Evolutionary conservation across 108 stramenopile genomes (phyloP).

Genomic region (Stephanodiscus triporus): DNA sequence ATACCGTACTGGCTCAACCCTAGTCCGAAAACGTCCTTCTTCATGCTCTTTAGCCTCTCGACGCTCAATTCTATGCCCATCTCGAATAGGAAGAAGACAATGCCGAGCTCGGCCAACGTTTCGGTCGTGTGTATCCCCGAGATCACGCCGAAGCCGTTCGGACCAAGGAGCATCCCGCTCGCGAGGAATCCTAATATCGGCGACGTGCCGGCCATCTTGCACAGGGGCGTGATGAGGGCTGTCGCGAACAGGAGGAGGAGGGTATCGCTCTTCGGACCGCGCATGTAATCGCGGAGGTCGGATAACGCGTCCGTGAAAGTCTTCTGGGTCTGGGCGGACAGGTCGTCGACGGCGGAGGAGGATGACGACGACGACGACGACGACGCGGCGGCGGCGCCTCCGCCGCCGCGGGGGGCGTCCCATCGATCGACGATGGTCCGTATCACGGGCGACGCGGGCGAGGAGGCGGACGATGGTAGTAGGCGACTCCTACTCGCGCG

Average conservation of each 20-base stretch:
- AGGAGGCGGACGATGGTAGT: slow-evolving; percentile 1
- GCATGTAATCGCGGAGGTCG: slow-evolving; percentile 70
- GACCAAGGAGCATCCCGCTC: slow-evolving; percentile 90
- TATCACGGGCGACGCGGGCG: slow-evolving; percentile 13
- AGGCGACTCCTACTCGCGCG: slow-evolving; percentile 20
- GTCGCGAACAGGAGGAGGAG: slow-evolving; percentile 87
- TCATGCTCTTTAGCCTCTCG: slow-evolving; percentile 83
- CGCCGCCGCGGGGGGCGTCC: slow-evolving; percentile 38
- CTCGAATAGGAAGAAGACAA: slow-evolving; percentile 97
- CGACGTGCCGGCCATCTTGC: slow-evolving; percentile 82
- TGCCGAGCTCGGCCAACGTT: slow-evolving; percentile 91
- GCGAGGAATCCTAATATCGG: slow-evolving; percentile 94
- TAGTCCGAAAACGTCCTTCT: slow-evolving; percentile 92
- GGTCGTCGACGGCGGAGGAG: slow-evolving; percentile 11
- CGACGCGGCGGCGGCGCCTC: slow-evolving; percentile 2
- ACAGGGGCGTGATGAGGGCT: slow-evolving; percentile 88
- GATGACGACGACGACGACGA: slow-evolving; percentile 5
- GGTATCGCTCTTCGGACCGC: slow-evolving; percentile 88
- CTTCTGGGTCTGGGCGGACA: slow-evolving; percentile 45
- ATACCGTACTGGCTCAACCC: slow-evolving; percentile 86
- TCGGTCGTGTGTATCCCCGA: slow-evolving; percentile 80
- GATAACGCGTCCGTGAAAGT: slow-evolving; percentile 65
- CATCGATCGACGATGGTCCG: slow-evolving; percentile 42
- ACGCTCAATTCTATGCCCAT: slow-evolving; percentile 96
- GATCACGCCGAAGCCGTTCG: slow-evolving; percentile 88